Percentiles rank a stretch among this genome's conserved stretches.
Evolutionary conservation across 106 monocot genomes (phyloP).

Genomic region (Amphibolis antarctica): DNA sequence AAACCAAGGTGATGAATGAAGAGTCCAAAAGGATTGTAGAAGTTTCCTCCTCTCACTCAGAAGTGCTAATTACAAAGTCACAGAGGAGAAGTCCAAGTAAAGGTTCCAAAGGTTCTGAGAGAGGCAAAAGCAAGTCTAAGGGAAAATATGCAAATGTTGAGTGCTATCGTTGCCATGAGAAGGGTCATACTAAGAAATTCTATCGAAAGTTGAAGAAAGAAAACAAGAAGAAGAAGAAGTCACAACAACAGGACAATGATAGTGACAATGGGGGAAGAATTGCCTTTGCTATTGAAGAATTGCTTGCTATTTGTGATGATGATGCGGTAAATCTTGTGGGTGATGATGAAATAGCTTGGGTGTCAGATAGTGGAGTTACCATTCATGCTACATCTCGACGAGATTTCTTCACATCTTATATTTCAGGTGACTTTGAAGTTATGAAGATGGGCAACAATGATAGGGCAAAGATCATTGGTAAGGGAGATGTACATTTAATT

Average conservation of each 20-base stretch:
- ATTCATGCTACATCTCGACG: background rate
- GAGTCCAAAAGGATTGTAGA: background rate
- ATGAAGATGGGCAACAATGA: background rate
- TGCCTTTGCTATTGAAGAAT: background rate
- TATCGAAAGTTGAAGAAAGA: too few species aligned
- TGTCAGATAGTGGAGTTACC: background rate
- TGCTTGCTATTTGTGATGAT: background rate
- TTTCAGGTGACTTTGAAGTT: background rate
- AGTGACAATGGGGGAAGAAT: too few species aligned
- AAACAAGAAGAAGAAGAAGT: too few species aligned
- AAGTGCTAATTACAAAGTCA: too few species aligned
- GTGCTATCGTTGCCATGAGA: too few species aligned
- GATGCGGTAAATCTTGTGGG: background rate
- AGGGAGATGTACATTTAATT: background rate
- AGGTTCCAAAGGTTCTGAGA: too few species aligned
- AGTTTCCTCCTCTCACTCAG: too few species aligned
- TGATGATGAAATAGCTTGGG: background rate
- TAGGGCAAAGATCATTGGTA: background rate
- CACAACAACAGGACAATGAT: too few species aligned
- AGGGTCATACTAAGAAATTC: too few species aligned
- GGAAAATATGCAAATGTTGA: too few species aligned
- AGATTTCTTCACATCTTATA: background rate
- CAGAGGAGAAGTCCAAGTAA: too few species aligned
- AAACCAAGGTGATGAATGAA: slow-evolving; percentile 2
- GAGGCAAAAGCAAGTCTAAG: too few species aligned